These are phyloP conservation scores for Creolimax fragrantissima DNA, from an alignment of 78 protist species.

Conservation along the genomic window DNA sequence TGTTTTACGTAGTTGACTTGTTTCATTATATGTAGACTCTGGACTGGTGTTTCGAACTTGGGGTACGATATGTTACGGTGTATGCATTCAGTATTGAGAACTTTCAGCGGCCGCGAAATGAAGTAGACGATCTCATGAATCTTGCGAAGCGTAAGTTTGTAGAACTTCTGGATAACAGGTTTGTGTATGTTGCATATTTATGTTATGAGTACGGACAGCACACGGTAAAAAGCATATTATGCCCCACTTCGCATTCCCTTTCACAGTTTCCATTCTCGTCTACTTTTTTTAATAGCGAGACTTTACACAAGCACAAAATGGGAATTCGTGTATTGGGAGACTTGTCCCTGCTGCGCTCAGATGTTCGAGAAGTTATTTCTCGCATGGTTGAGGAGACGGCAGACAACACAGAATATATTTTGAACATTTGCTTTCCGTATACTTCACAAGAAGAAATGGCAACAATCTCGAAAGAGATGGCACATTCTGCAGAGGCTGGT, in stretches of 20 bases:
- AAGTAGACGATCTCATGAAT: conserved; percentile 65
- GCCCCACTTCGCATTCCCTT: too few relatives aligned
- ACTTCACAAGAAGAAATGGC: conserved; percentile 66
- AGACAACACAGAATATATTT: conserved; percentile 4
- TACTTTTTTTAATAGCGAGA: background rate
- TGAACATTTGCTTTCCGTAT: conserved; percentile 70
- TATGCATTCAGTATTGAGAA: conserved; percentile 85
- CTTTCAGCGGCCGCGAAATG: conserved; percentile 65
- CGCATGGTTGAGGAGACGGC: background rate
- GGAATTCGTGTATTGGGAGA: conserved; percentile 67
- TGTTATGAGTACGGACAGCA: background rate
- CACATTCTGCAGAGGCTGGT: background rate
- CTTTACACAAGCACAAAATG: conserved; percentile 14
- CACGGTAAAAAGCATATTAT: too few relatives aligned
- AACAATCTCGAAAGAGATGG: background rate
- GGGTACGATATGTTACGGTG: conserved; percentile 65
- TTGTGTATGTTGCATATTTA: background rate
- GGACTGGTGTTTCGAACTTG: conserved; percentile 67
- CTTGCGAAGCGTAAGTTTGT: conserved; percentile 45
- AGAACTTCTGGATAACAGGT: background rate
- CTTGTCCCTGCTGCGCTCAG: conserved; percentile 12
- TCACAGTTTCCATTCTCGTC: too few relatives aligned
- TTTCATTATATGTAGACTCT: conserved; percentile 27
- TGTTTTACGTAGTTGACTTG: background rate
- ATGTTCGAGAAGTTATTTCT: background rate